phyloP scores from a whole-genome alignment of 768 basidiomycete genomes.

The Clathrus columnatus region DNA sequence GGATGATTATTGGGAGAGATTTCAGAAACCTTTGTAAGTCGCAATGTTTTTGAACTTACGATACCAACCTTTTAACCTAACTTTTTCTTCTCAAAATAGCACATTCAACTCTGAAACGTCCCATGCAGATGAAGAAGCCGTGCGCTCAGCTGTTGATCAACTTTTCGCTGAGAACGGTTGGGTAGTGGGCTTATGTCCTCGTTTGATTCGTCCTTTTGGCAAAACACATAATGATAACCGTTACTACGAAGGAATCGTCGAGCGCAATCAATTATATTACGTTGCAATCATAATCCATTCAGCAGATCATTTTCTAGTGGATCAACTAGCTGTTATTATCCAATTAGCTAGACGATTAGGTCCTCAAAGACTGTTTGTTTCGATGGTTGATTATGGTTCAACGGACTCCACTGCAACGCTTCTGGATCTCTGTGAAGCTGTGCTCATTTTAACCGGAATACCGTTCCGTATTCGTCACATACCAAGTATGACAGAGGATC shows the following conservation, averaged over 20 bases:
- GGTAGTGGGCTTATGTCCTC: conserved; percentile 94
- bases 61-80: no score
- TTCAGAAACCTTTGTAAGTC: conserved; percentile 83
- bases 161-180: conserved; percentile 94
- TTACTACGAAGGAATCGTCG: conserved; percentile 76
- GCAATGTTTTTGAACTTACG: not conserved
- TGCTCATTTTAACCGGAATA: conserved; percentile 85
- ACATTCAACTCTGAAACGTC: conserved; percentile 77
- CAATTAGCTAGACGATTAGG: conserved; percentile 91
- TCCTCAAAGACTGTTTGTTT: conserved; percentile 85
- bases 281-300: conserved; percentile 94
- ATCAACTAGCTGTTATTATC: conserved; percentile 96
- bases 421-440: conserved; percentile 90
- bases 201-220: conserved; percentile 88
- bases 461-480: conserved; percentile 91
- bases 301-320: conserved; percentile 97
- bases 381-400: conserved; percentile 96
- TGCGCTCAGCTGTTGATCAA: conserved; percentile 84
- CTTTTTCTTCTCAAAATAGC: conserved; percentile 27
- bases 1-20: conserved; percentile 84
- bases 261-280: conserved; percentile 81
- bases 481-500: conserved; percentile 85
- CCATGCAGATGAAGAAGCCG: conserved; percentile 84
- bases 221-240: conserved; percentile 79
- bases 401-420: conserved; percentile 92